These are phyloP conservation scores for Debaryomycetaceae sp. DNA, from an alignment of 1,139 yeast genomes.

Conservation along the genomic window DNA sequence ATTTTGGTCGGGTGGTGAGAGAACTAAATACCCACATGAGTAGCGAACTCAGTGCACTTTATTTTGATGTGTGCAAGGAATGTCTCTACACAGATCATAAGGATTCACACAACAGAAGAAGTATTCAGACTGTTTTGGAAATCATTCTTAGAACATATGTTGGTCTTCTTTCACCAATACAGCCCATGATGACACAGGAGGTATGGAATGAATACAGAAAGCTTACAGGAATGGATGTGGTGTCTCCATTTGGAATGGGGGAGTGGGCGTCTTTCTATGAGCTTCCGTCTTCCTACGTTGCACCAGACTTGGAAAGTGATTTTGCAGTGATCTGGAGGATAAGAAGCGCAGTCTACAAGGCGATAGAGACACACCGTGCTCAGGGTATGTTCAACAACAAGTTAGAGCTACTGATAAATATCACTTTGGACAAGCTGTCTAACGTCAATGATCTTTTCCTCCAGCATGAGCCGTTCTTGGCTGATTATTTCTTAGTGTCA, in stretches of 20 bases:
- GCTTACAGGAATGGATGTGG: slow-evolving; percentile 23
- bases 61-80: slow-evolving; percentile 86
- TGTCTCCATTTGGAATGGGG: slow-evolving; percentile 54
- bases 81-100: slow-evolving; percentile 67
- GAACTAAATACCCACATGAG: slow-evolving; percentile 70
- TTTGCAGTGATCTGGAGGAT: slow-evolving; percentile 44
- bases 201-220: slow-evolving; percentile 64
- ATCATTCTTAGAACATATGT: slow-evolving; percentile 61
- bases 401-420: slow-evolving; percentile 52
- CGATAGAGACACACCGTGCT: slow-evolving; percentile 30
- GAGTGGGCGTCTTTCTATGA: slow-evolving; percentile 28
- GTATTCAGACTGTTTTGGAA: slow-evolving; percentile 68
- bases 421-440: slow-evolving; percentile 21
- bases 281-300: slow-evolving; percentile 23
- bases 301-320: slow-evolving; percentile 30
- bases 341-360: slow-evolving; percentile 46
- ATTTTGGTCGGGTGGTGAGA: slow-evolving; percentile 66
- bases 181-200: slow-evolving; percentile 84
- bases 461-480: slow-evolving; percentile 28
- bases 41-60: slow-evolving; percentile 71
- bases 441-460: slow-evolving; percentile 10
- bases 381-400: slow-evolving; percentile 54
- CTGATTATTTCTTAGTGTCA: slow-evolving; percentile 69
- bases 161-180: slow-evolving; percentile 70
- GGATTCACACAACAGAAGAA: slow-evolving; percentile 50